These are phyloP conservation scores for Zangia roseola DNA, from an alignment of 768 basidiomycete species.

Conservation along the genomic window DNA sequence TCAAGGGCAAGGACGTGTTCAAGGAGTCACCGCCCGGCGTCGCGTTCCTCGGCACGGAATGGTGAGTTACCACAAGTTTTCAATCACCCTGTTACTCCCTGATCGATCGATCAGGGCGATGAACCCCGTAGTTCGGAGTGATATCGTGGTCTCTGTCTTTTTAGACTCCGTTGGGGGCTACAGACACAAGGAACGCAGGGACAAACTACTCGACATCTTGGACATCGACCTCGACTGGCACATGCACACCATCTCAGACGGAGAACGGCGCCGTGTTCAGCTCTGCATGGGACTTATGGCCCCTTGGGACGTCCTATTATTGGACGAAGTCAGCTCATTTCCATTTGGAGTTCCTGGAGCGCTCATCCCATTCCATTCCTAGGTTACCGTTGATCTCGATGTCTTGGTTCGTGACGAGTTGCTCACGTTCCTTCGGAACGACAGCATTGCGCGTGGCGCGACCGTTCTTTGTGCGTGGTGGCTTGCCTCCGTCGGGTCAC, in stretches of 20 bases:
- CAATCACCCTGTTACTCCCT: neutral
- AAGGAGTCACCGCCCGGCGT: constrained; percentile 79
- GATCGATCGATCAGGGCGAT: constrained; percentile 65
- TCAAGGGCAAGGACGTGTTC: constrained; percentile 87
- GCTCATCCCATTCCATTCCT: constrained; percentile 2
- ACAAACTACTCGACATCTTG: constrained; percentile 83
- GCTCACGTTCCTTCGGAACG: constrained; percentile 81
- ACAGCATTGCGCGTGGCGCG: constrained; percentile 75
- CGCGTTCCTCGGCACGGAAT: constrained; percentile 92
- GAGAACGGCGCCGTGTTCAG: constrained; percentile 90
- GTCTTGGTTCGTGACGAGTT: constrained; percentile 91
- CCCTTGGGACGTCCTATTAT: constrained; percentile 87
- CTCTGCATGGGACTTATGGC: constrained; percentile 95
- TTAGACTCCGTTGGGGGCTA: constrained; percentile 98
- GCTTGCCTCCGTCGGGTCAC: neutral
- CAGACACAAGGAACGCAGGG: constrained; percentile 84
- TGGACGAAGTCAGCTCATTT: constrained; percentile 74
- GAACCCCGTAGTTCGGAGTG: constrained; percentile 94
- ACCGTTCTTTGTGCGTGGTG: constrained; percentile 79
- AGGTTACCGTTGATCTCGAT: constrained; percentile 97
- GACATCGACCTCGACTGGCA: constrained; percentile 97
- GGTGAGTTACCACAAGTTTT: constrained; percentile 45
- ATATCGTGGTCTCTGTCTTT: constrained; percentile 91
- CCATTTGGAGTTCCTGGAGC: neutral
- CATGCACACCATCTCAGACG: constrained; percentile 95